phyloP scores from a whole-genome alignment of 805 yeast species.

The Starmera dryadoides region DNA sequence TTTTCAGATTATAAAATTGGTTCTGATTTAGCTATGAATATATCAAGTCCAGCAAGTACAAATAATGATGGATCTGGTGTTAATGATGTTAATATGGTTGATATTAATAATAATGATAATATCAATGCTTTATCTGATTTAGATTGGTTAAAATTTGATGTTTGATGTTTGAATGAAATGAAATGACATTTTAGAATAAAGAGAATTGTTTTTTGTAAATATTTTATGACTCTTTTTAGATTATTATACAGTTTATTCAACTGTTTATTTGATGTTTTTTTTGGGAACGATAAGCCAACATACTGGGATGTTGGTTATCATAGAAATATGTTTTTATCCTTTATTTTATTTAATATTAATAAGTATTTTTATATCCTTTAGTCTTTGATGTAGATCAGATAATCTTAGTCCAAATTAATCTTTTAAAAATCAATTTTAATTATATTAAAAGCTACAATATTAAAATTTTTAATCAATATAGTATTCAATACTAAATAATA shows the following conservation, averaged over 20 bases:
- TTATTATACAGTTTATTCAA: not conserved
- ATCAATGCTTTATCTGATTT: constrained; percentile 13
- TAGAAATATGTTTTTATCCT: no score
- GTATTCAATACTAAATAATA: no score
- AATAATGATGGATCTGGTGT: no score
- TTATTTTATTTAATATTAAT: no score
- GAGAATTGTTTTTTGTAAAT: not conserved
- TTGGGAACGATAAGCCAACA: not conserved
- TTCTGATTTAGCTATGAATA: not conserved
- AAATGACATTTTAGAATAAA: not conserved
- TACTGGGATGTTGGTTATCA: not conserved
- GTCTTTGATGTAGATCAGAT: no score
- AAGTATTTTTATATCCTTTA: no score
- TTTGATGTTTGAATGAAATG: constrained; percentile 2
- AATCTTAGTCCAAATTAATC: no score
- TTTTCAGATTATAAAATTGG: not conserved
- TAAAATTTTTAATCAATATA: no score
- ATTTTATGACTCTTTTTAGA: not conserved
- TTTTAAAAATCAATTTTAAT: no score
- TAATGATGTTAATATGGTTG: constrained; percentile 2
- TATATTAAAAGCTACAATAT: no score
- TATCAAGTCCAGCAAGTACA: no score
- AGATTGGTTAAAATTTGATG: constrained; percentile 23
- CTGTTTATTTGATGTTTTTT: no score
- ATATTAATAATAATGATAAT: not conserved